Evolutionary conservation across 495 filamentous ascomycete species (phyloP).

Genomic region (Penicillium cosmopolitanum): DNA sequence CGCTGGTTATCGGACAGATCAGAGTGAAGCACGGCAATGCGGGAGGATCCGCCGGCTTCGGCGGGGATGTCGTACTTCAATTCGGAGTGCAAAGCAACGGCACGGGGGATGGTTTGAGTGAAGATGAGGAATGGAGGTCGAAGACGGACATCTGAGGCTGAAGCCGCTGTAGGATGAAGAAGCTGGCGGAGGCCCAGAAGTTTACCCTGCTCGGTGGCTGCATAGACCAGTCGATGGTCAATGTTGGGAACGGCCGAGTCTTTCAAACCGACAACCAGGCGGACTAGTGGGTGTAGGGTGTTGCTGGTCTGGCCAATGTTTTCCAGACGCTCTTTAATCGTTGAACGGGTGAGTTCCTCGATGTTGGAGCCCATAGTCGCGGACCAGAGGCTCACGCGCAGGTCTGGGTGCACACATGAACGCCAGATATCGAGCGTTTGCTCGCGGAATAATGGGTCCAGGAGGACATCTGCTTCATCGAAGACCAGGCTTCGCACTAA

Average conservation of each 20-base stretch:
- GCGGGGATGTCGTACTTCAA: slow-evolving; percentile 92
- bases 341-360: slow-evolving; percentile 71
- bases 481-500: slow-evolving; percentile 73
- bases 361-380: slow-evolving; percentile 95
- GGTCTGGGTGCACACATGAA: slow-evolving; percentile 64
- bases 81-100: slow-evolving; percentile 83
- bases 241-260: slow-evolving; percentile 94
- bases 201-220: slow-evolving; percentile 91
- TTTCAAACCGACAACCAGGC: slow-evolving; percentile 91
- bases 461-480: slow-evolving; percentile 93
- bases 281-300: slow-evolving; percentile 60
- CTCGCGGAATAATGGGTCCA: slow-evolving; percentile 87
- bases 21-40: slow-evolving; percentile 89
- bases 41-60: slow-evolving; percentile 80
- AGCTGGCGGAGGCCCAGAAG: slow-evolving; percentile 89
- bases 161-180: slow-evolving; percentile 72
- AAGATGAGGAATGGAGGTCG: slow-evolving; percentile 91
- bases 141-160: slow-evolving; percentile 62
- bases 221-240: slow-evolving; percentile 84
- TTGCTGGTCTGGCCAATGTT: slow-evolving; percentile 20
- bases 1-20: slow-evolving; percentile 77
- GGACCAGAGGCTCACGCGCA: slow-evolving; percentile 85
- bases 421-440: slow-evolving; percentile 90
- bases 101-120: slow-evolving; percentile 90
- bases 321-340: slow-evolving; percentile 56